phyloP scores from a whole-genome alignment of 2,329 filamentous ascomycete genomes.

The Grosmannia serpens region DNA sequence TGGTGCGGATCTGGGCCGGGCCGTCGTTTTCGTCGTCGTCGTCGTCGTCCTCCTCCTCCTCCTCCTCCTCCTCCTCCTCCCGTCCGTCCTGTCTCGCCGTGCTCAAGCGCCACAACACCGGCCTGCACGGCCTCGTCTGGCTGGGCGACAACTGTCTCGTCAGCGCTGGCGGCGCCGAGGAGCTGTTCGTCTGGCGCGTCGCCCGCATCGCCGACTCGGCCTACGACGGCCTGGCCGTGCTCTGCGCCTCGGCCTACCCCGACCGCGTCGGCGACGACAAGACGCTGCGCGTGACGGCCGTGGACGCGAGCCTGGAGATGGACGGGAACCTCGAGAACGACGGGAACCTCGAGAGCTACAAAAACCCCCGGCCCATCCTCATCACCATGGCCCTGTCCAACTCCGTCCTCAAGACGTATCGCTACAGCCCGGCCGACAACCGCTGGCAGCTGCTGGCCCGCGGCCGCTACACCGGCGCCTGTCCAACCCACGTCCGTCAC shows the following conservation, averaged over 20 bases:
- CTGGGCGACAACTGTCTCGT: slow-evolving; percentile 58
- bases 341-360: no score
- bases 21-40: neutral
- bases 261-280: slow-evolving; percentile 46
- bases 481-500: slow-evolving; percentile 55
- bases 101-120: slow-evolving; percentile 68
- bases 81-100: slow-evolving; percentile 43
- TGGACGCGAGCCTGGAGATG: slow-evolving; percentile 4
- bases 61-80: neutral
- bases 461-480: slow-evolving; percentile 58
- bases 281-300: slow-evolving; percentile 54
- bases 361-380: no score
- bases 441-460: slow-evolving; percentile 44
- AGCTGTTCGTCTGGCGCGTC: slow-evolving; percentile 77
- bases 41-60: no score
- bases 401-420: slow-evolving; percentile 57
- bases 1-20: slow-evolving; percentile 58
- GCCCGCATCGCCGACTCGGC: slow-evolving; percentile 33
- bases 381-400: slow-evolving; percentile 74
- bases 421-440: slow-evolving; percentile 27
- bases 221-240: slow-evolving; percentile 39
- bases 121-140: slow-evolving; percentile 74
- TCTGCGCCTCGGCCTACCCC: slow-evolving; percentile 43
- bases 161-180: slow-evolving; percentile 77
- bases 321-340: neutral